Base-by-base conservation (phyloP, 2,329 filamentous ascomycete species). In the Fusarium domesticum region DNA sequence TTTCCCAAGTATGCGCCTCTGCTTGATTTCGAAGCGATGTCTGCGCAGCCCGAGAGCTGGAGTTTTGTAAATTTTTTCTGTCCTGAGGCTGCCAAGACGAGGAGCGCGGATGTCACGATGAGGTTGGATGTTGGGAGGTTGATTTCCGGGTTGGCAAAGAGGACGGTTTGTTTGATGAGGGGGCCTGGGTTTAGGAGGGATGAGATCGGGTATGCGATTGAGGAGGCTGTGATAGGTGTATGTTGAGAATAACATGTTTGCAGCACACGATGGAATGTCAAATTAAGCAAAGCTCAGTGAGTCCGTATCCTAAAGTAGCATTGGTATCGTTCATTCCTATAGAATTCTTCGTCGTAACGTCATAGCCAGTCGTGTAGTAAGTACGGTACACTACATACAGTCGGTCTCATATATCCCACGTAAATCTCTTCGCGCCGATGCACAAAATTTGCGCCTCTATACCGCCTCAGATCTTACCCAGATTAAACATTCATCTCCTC, bases 21-120 rank as follows among this genome's bases (percentile, higher is more conserved):
- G 1, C 34, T 44, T 1, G 41, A 39, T 5, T 33, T 14, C 14
- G 39, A 44, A 1, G 30, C 37, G 12, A 17, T 46, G 2, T 33
- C 53, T 3, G 37, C 44, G 4, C 57, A 60, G 11, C 53, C 57
- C 1, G 57, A 59, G n/a, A 60, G 57, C 28, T 60, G 57, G 57
- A 60, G 57, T 15, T 60, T 59, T 6, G 57, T 60, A 25, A 50
- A 60, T 15, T 60, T 58, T 20, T 60, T 60, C 35, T 54, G 50
- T 57, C 25, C 47, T 50, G 2, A 37, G 47, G 1, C 39, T 54
- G 8, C 39, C 2, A 50, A 48, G 31, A 25, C 42, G 11, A 34
- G 37, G 7, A 34, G 52, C 6, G 39, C 37, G 6, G 42, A 41
- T 10, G 30, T 55, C 1, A 57, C 42, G 1, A 48, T 61, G 37